Evolutionary conservation across 139 green algal species (phyloP).

Genomic region (Chlamydomonas sp.): DNA sequence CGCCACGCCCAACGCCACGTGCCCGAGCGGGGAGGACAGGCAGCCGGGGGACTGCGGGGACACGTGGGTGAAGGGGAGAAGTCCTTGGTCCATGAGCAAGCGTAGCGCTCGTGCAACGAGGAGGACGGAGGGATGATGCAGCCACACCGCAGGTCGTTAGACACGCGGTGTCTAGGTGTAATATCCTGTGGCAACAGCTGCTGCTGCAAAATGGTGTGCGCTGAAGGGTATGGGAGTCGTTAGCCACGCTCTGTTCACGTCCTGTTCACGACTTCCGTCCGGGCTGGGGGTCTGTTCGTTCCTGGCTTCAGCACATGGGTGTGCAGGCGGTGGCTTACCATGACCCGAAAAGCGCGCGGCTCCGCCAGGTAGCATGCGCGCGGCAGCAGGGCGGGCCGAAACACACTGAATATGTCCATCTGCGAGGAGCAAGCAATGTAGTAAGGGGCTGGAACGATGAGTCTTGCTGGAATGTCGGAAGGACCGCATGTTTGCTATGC

Average conservation of each 20-base stretch:
- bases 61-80: neutral
- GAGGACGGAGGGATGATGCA: too few relatives aligned
- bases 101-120: too few relatives aligned
- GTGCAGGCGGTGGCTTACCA: neutral
- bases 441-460: neutral
- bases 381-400: neutral
- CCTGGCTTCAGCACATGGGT: neutral
- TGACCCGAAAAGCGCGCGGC: neutral
- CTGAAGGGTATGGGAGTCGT: too few relatives aligned
- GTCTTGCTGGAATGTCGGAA: too few relatives aligned
- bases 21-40: neutral
- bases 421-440: neutral
- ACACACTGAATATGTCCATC: neutral
- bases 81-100: neutral
- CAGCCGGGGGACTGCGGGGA: neutral
- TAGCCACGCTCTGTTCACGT: too few relatives aligned
- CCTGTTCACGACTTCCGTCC: too few relatives aligned
- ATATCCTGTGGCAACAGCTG: too few relatives aligned
- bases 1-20: neutral
- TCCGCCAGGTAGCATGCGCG: neutral
- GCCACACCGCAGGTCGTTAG: too few relatives aligned
- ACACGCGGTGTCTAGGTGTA: too few relatives aligned
- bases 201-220: too few relatives aligned
- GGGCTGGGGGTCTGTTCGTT: too few relatives aligned
- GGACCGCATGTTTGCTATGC: too few relatives aligned